A percentile compares a stretch with the other conserved stretches of the same genome.
Conservation (phyloP, 345 rosid species). For the Streptanthus diversifolius region DNA sequence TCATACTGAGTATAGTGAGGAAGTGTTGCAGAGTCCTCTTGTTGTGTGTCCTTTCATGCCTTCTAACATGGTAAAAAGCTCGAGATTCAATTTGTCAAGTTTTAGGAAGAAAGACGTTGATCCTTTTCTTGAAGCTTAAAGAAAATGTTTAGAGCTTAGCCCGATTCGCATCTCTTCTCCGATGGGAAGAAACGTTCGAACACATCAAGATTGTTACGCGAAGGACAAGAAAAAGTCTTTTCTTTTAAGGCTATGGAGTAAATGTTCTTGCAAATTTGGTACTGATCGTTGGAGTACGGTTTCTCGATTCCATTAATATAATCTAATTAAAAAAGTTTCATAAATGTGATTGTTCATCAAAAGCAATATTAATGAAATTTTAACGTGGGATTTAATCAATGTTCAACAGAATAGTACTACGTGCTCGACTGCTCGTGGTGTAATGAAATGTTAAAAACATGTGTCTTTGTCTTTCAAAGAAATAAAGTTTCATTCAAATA, state of each 20-base stretch:
- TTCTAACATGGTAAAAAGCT: background rate
- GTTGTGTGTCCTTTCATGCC: constrained; percentile 14
- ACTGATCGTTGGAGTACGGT: constrained; percentile 2
- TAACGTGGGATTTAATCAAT: background rate
- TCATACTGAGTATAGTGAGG: constrained; percentile 1
- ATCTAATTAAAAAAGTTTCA: background rate
- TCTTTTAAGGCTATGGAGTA: constrained; percentile 26
- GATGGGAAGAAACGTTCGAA: background rate
- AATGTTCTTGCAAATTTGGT: constrained; percentile 29
- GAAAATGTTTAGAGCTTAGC: constrained; percentile 25
- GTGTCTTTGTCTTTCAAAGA: background rate
- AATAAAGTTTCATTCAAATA: background rate
- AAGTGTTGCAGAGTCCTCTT: constrained; percentile 14
- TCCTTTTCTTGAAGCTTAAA: constrained; percentile 35
- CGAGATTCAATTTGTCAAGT: constrained; percentile 18
- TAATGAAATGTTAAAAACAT: background rate
- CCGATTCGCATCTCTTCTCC: constrained; percentile 15
- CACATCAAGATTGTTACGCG: background rate
- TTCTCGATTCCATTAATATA: constrained; percentile 11
- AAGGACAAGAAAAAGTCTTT: constrained; percentile 14
- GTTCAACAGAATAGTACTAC: constrained; percentile 1
- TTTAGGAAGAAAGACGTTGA: constrained; percentile 31
- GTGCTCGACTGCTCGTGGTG: background rate
- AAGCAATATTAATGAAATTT: background rate
- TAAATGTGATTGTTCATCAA: background rate